Conservation (phyloP, 2,329 filamentous ascomycete species). For the Clarireedia homoeocarpa region DNA sequence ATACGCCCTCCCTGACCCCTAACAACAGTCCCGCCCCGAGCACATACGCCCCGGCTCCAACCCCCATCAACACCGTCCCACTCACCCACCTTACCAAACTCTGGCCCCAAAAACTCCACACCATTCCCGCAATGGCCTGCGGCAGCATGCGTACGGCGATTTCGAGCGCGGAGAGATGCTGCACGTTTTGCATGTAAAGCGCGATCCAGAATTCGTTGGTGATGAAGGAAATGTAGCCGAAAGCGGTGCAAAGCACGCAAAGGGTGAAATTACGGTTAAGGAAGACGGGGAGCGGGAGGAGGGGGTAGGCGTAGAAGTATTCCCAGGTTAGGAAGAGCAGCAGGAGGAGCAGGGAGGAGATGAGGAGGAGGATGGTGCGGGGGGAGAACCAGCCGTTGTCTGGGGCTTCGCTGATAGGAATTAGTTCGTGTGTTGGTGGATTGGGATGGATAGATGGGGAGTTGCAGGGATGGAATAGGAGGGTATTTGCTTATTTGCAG, state of each 20-base stretch:
- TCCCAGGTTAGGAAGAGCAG: slow-evolving; percentile 56
- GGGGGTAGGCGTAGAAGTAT: slow-evolving; percentile 38
- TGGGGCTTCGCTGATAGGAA: slow-evolving; percentile 16
- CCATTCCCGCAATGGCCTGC: slow-evolving; percentile 53
- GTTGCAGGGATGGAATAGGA: not conserved
- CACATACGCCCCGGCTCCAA: slow-evolving; percentile 35
- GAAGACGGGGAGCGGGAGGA: slow-evolving; percentile 50
- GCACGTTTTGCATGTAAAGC: slow-evolving; percentile 55
- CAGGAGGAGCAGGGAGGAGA: slow-evolving; percentile 50
- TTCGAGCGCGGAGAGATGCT: slow-evolving; percentile 41
- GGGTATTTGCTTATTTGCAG: not conserved
- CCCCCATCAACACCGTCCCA: slow-evolving; percentile 53
- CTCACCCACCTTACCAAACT: slow-evolving; percentile 54
- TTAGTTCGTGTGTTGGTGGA: not conserved
- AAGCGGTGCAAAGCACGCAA: slow-evolving; percentile 37
- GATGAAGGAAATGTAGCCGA: slow-evolving; percentile 57
- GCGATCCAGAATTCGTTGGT: slow-evolving; percentile 55
- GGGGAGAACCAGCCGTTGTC: slow-evolving; percentile 55
- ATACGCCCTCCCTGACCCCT: slow-evolving; percentile 44
- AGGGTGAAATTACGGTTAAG: slow-evolving; percentile 57
- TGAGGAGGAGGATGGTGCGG: slow-evolving; percentile 54
- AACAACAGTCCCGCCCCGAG: slow-evolving; percentile 43
- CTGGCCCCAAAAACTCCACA: slow-evolving; percentile 56
- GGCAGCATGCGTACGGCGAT: slow-evolving; percentile 55
- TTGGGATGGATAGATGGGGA: not conserved